Evolutionary conservation across 805 yeast species (phyloP).

Genomic region (Yarrowia sp.): DNA sequence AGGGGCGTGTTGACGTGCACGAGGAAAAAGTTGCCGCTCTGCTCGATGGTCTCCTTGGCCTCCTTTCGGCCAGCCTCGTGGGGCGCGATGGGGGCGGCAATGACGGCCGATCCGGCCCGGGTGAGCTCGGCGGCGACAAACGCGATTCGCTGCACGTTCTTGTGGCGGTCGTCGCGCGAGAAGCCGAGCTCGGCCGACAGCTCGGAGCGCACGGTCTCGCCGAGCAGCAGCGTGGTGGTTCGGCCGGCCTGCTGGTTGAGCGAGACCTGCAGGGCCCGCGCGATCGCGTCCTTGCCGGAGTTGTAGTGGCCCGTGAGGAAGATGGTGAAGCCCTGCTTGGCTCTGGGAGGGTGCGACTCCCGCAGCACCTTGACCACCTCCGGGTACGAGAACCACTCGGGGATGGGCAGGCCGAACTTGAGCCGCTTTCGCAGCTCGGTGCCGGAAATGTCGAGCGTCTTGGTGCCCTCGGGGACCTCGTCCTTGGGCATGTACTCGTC

Average conservation of each 20-base stretch:
- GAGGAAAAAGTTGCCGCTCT: constrained; percentile 59
- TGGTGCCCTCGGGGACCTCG: constrained; percentile 78
- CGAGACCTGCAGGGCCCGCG: constrained; percentile 86
- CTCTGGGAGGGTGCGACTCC: constrained; percentile 92
- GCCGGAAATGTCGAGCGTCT: constrained; percentile 91
- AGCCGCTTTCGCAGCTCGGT: constrained; percentile 90
- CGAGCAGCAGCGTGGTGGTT: constrained; percentile 67
- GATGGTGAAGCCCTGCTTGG: constrained; percentile 84
- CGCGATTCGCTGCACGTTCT: constrained; percentile 58
- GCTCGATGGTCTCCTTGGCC: constrained; percentile 56
- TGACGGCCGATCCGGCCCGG: constrained; percentile 91
- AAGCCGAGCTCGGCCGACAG: constrained; percentile 54
- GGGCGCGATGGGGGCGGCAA: constrained; percentile 65
- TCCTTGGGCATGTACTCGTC: constrained; percentile 96
- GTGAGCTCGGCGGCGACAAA: constrained; percentile 77
- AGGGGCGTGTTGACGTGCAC: constrained; percentile 61
- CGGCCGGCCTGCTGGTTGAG: constrained; percentile 91
- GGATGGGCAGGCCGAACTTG: constrained; percentile 85
- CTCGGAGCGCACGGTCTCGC: constrained; percentile 54
- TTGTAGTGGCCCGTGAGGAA: constrained; percentile 66
- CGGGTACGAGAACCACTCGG: constrained; percentile 97
- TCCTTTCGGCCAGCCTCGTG: constrained; percentile 54
- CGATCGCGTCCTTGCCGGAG: constrained; percentile 68
- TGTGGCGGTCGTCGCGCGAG: constrained; percentile 52
- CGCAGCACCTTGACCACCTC: constrained; percentile 92